Base-by-base conservation (phyloP, 306 rosid genomes). In the Vigna reflexopilosa region DNA sequence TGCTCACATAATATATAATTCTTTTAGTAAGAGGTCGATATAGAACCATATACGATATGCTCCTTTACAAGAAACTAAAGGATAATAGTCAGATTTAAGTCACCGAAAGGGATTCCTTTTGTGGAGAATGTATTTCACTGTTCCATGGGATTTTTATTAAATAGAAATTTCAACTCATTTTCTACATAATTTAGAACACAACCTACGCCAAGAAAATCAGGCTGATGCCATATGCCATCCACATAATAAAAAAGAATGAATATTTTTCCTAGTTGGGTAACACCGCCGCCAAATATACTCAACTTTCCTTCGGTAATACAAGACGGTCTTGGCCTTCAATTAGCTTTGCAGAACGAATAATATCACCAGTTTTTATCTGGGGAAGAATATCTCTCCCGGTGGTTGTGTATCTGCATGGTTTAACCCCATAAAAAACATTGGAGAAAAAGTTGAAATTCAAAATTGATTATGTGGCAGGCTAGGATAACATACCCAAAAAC, bases 281-380 rank as follows among this genome's bases (percentile, higher is more conserved):
- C 28, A 63, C 65, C 16, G 44, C 44, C 19, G 13, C 28, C 4
- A 68, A 51, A 65, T 59, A 69, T 26, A 58, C 75, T 92, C 89
- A 89, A 47, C 84, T 83, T 80, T 90, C 86, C 73, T 83, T 73
- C 0, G 95, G 95, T 86, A 94, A 78, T 13, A 90, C 79, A 50
- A 92, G 97, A 49, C 90, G 95, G 71, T 90, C 97, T 82, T 83
- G 85, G 82, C 98, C 97, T 65, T 90, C 95, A 28, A 94, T 80
- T 32, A 94, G 91, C 84, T 83, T 92, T 38, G 93, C 97, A 0
- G 95, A 89, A 74, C 79, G 88, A 76, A 94, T 88, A 26, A 90
- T 48, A 65, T 94, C 97, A 42, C 98, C 97, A 0, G 93, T 86
- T 90, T 90, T 94, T 77, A 94, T 90, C 87, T 92, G 93, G 51